Base-by-base conservation (phyloP, 2,329 filamentous ascomycete genomes). In the Davidsoniella virescens region DNA sequence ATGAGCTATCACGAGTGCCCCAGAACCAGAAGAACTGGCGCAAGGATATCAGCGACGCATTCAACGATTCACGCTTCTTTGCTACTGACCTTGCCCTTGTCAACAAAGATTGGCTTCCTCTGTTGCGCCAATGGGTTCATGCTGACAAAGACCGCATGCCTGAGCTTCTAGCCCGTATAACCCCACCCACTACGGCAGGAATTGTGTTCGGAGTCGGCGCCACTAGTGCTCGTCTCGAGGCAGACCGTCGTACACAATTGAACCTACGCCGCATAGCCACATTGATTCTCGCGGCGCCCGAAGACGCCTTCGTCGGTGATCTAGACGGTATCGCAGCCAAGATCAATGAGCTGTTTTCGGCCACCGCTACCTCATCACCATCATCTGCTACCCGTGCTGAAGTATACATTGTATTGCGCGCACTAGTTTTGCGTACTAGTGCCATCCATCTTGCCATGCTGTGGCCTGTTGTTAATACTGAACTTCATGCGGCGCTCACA, bases 191-290 rank as follows among this genome's bases (percentile, higher is more conserved):
- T 1, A 90, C 88, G 12, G 92, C 93, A 0, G 92, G 92, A 7
- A 93, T 98, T 57, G 90, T 98, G 62, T 98, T 98, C 60, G 92
- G 92, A n/a, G 92, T 98, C 0, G 93, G 93, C 9, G 92, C 92
- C 5, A 87, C 86, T 18, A 93, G 88, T 41, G 92, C 92, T 36
- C 76, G 92, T 52, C 75, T 93, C n/a, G 92, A 98, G 65, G 87
- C 93, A 5, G 92, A 98, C 64, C 82, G 88, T 52, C 92, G 83
- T 65, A 87, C 88, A 1, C 90, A 96, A 64, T 73, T 94, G 26
- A 94, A 87, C 56, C 73, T 98, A 16, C 82, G 88, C 10, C 78
- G 92, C 44, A 78, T 93, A 44, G 79, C 87, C 4, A 73, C 87
- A 1, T 70, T 98, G 9, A 68, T 96, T 14, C 71, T 96, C 5